Evolutionary conservation across 352 stramenopile species (phyloP), one percentile per base, ranked within the genome.

Genomic region (Phytopythium vexans): DNA sequence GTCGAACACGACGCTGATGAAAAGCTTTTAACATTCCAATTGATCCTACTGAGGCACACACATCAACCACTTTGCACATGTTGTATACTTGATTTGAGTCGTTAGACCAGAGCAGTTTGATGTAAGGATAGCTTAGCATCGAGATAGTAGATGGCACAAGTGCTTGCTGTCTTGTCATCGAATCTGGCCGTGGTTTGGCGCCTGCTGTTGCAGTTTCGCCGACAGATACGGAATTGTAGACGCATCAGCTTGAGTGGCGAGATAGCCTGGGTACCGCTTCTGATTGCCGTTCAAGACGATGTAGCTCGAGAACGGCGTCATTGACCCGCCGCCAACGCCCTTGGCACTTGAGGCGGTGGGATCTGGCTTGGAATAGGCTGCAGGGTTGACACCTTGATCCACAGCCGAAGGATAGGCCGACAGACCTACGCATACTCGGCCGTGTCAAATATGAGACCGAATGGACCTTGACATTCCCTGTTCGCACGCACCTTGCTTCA

Each of bases 1-100:
- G 84, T 75, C 58, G 21, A 27, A 27, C 37, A 77, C 54, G 51
- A 68, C 37, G 15, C 66, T 87, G 77, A 85, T 84, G 77, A 88
- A 88, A 88, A 72, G 49, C 44, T 64, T 68, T 70, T 74, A 71
- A 81, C 78, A 84, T 90, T 90, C 77, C 80, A 90, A 90, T 90
- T 90, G 80, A 90, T 90, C 80, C 80, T 90, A 85, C 80, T 88
- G 80, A 90, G 77, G 77, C 58, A 65, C 54, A 62, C 48, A 58
- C 31, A 60, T 58, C 63, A 62, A 62, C 41, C 21, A 27, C 21
- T 27, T 27, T 27, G 21, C 21, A 27, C 21, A 27, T 27, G 21
- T 27, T 27, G 21, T 27, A 27, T 27, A 27, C 21, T 27, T 27
- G 21, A 27, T 27, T 27, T 27, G 21, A 27, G 21, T 27, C 21